Conservation (phyloP, 2,329 filamentous ascomycete species). For the Coniella lustricola region DNA sequence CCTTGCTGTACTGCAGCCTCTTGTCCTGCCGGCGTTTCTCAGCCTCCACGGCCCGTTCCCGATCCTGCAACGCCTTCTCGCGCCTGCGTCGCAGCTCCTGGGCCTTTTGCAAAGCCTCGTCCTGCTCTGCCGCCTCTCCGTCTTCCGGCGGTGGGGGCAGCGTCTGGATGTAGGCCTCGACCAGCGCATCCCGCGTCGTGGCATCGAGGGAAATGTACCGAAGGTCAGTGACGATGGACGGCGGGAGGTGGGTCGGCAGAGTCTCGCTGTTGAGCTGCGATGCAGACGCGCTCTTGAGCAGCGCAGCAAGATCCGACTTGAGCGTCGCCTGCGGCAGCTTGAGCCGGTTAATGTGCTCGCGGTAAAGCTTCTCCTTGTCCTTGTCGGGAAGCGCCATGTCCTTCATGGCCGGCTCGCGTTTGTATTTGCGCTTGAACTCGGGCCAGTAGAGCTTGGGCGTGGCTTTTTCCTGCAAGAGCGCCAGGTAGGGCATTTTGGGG, state of each 20-base stretch:
- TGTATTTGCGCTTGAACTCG: slow-evolving; percentile 89
- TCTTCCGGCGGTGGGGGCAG: slow-evolving; percentile 52
- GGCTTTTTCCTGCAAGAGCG: slow-evolving; percentile 72
- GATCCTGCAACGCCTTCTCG: slow-evolving; percentile 60
- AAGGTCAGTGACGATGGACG: slow-evolving; percentile 56
- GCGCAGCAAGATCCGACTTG: slow-evolving; percentile 60
- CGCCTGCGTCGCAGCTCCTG: slow-evolving; percentile 47
- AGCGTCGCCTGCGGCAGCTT: slow-evolving; percentile 59
- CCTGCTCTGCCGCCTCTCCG: slow-evolving; percentile 33
- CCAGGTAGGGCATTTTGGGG: slow-evolving; percentile 74
- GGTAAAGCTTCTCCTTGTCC: slow-evolving; percentile 72
- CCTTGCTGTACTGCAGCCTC: slow-evolving; percentile 54
- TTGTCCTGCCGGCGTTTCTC: slow-evolving; percentile 54
- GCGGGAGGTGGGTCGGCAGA: slow-evolving; percentile 50
- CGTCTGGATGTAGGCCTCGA: slow-evolving; percentile 60
- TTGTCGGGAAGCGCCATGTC: slow-evolving; percentile 65
- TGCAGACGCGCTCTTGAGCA: slow-evolving; percentile 57
- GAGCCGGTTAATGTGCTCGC: slow-evolving; percentile 63
- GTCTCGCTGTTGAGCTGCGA: slow-evolving; percentile 54
- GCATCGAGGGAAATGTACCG: slow-evolving; percentile 62
- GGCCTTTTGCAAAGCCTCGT: slow-evolving; percentile 43
- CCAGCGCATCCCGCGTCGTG: slow-evolving; percentile 53
- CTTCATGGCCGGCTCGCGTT: slow-evolving; percentile 73
- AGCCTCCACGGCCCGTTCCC: slow-evolving; percentile 55
- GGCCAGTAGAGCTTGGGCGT: slow-evolving; percentile 94